Evolutionary conservation across 164 flowering plant species (phyloP).

Genomic region (Berberis vulgaris): DNA sequence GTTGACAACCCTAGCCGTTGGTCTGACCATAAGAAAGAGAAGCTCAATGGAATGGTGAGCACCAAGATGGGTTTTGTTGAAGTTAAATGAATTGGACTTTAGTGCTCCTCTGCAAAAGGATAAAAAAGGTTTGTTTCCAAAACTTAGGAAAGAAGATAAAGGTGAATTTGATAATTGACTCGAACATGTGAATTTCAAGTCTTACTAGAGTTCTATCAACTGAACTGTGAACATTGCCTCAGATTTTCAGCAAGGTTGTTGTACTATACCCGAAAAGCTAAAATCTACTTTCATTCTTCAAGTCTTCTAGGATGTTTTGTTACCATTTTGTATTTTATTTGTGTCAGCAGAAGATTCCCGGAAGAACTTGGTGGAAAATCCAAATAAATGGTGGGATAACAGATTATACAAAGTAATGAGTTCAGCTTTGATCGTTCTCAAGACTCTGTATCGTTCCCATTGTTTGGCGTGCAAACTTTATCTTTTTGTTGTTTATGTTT

Average conservation of each 20-base stretch:
- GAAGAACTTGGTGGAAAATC: slow-evolving; percentile 56
- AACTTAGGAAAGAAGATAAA: background rate
- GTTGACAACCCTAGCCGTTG: slow-evolving; percentile 36
- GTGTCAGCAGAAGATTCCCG: slow-evolving; percentile 31
- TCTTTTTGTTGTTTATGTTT: background rate
- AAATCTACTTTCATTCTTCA: no score
- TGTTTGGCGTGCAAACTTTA: background rate
- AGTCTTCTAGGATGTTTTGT: no score
- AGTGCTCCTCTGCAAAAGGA: slow-evolving; percentile 10
- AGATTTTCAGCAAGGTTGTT: background rate
- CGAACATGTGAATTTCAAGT: no score
- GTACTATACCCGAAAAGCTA: background rate
- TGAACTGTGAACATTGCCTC: no score
- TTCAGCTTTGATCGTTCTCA: background rate
- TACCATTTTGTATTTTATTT: no score
- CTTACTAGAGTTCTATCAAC: no score
- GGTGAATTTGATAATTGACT: no score
- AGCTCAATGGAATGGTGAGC: slow-evolving; percentile 42
- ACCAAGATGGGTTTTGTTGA: slow-evolving; percentile 33
- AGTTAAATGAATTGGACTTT: slow-evolving; percentile 31
- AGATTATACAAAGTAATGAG: slow-evolving; percentile 39
- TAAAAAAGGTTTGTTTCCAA: slow-evolving; percentile 9
- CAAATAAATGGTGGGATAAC: slow-evolving; percentile 71
- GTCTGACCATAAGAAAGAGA: slow-evolving; percentile 38
- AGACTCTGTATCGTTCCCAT: background rate